Evolutionary conservation across 139 green algal species (phyloP), one percentile per base, ranked within the genome.

Genomic region (Edaphochlamys debaryana): DNA sequence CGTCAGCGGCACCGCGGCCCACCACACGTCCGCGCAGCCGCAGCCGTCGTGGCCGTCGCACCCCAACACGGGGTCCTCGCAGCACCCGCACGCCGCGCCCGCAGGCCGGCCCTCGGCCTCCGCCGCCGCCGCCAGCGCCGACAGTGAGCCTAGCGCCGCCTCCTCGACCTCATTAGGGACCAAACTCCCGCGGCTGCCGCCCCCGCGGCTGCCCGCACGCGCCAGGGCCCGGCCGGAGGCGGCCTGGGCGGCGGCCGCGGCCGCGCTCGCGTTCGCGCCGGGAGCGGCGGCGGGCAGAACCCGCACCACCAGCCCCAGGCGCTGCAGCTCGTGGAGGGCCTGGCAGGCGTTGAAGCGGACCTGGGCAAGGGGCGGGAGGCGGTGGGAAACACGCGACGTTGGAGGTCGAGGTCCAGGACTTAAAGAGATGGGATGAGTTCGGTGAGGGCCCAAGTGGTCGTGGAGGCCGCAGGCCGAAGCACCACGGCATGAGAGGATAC

Each of bases 221-320:
- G 11, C 11, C 50, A 58, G 50, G 2, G 50, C 6, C 50, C 20
- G 2, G 2, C 7, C 50, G 4, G 50, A 19, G 25, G 50, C 50
- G 20, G 50, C 50, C 25, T 19, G 50, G 50, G 8, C 4, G 23
- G 50, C 5, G 8, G 50, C 9, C 2, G 6, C 8, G 50, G 50
- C n/a, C n/a, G n/a, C n/a, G n/a, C n/a, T n/a, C n/a, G n/a, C n/a
- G n/a, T n/a, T n/a, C n/a, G n/a, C n/a, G n/a, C n/a, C n/a, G n/a
- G n/a, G n/a, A n/a, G n/a, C n/a, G n/a, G n/a, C n/a, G n/a, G n/a
- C n/a, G n/a, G 40, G 41, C 40, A 29, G 1, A 67, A 85, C 68
- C 8, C 67, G 79, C 52, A 78, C 69, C 54, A 85, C 84, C 76
- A 88, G 71, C 3, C 85, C 85, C 41, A 89, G 79, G 13, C 85